Evolutionary conservation across 441 rosid species (phyloP).

Genomic region (Erysimum pusillum): DNA sequence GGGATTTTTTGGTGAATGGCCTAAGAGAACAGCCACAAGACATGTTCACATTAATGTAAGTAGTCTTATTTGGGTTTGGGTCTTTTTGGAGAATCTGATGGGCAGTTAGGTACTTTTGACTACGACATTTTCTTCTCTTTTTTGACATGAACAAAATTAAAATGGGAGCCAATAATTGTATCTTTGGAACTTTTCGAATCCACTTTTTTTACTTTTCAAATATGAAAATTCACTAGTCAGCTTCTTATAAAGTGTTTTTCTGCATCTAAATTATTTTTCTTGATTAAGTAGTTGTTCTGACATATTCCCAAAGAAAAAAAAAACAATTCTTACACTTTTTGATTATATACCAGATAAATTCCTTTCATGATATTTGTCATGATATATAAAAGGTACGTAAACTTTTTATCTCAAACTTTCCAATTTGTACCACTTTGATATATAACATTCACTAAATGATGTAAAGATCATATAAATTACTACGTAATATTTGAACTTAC

Average conservation of each 20-base stretch:
- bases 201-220: conserved; percentile 7
- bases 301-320: conserved; percentile 4
- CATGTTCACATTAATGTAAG: conserved; percentile 35
- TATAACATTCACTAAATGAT: neutral
- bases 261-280: neutral
- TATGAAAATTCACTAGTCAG: neutral
- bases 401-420: neutral
- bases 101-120: conserved; percentile 28
- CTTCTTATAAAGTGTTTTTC: neutral
- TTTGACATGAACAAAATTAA: neutral
- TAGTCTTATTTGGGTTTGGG: conserved; percentile 26
- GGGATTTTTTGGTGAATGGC: conserved; percentile 29
- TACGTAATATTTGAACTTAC: neutral
- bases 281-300: neutral
- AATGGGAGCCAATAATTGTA: conserved; percentile 9
- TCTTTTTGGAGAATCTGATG: conserved; percentile 31
- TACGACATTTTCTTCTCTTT: conserved; percentile 24
- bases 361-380: no score
- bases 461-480: neutral
- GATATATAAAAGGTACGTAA: no score
- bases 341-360: neutral
- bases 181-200: conserved; percentile 19
- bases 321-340: neutral
- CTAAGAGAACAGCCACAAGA: conserved; percentile 36
- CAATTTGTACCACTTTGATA: neutral